Base-by-base conservation (phyloP, 441 rosid species). In the Populus trichocarpa region DNA sequence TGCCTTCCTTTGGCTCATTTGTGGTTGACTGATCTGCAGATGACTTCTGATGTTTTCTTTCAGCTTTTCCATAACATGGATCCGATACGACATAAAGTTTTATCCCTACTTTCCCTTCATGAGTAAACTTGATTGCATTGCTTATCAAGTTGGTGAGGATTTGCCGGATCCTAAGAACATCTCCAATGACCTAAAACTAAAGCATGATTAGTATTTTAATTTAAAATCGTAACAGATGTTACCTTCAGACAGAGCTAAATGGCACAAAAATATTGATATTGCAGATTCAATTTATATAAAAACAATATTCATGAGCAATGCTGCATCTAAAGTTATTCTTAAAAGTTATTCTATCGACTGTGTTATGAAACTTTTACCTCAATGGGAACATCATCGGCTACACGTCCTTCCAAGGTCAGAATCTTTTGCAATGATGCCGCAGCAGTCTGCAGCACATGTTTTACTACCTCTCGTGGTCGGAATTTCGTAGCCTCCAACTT, bases 131-230 rank as follows among this genome's bases (percentile, higher is more conserved):
- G 81, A 94, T 89, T 2, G 98, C 99, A 72, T 96, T 96, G 88
- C 98, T 96, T 82, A 94, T 90, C 89, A 96, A 86, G 84, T 96
- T 96, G 83, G 99, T 93, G 80, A 94, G 98, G 69, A 96, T 94
- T 83, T 94, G 98, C 59, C 98, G 84, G 73, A 96, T 93, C 82
- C 99, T 86, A 71, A 96, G 86, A 80, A 96, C 99, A 86, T 96
- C 99, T 81, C 99, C 99, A 73, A 90, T 83, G 11, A 96, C 95
- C 99, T 95, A 87, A 85, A 77, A 79, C 76, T 18, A 33, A 74
- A 28, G 68, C 36, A 76, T 57, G 9, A 67, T 13, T 13, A 8
- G 63, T 26, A 38, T 35, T 20, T 12, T 1, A 50, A 18, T 20
- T 5, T 1, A 59, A 2, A 32, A 10, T 25, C 8, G 10, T 20